Percentiles rank a stretch among this genome's conserved stretches.
These are phyloP conservation scores for Smithsoniella earleae DNA, from an alignment of 163 green algal genomes.

Conservation along the genomic window DNA sequence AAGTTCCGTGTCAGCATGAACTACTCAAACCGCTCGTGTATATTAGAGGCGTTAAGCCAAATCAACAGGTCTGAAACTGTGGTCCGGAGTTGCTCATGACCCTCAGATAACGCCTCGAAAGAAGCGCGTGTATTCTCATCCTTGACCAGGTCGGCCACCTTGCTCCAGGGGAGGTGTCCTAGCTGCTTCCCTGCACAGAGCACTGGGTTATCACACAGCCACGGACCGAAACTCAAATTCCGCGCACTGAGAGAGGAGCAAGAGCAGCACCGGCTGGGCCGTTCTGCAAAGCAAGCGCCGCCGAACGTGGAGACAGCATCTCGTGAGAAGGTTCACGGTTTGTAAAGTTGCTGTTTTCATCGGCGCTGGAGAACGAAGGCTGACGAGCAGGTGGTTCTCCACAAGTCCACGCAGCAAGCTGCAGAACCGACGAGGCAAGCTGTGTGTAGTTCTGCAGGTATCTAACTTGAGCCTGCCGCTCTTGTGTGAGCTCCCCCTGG, in stretches of 20 bases:
- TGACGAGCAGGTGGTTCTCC: not conserved
- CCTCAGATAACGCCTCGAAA: no score
- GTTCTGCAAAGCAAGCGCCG: constrained; percentile 22
- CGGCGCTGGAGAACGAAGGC: not conserved
- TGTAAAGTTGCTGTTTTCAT: constrained; percentile 13
- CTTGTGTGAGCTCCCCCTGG: no score
- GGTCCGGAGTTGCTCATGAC: not conserved
- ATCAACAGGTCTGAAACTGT: constrained; percentile 23
- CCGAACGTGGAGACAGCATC: not conserved
- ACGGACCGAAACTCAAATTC: no score
- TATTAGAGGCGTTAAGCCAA: constrained; percentile 23
- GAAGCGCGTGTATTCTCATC: no score
- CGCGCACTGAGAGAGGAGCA: not conserved
- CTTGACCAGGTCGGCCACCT: not conserved
- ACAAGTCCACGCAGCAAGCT: constrained; percentile 27
- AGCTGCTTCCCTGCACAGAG: not conserved
- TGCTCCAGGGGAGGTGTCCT: not conserved
- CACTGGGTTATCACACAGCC: no score
- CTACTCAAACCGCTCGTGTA: no score
- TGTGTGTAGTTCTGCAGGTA: constrained; percentile 23
- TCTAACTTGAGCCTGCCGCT: no score
- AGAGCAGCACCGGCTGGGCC: not conserved
- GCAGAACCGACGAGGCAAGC: not conserved
- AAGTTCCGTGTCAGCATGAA: no score
- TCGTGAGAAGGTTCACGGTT: not conserved